A percentile compares a stretch with the other conserved stretches of the same genome.
phyloP scores from a whole-genome alignment of 768 basidiomycete genomes.

The Auricularia sp. region DNA sequence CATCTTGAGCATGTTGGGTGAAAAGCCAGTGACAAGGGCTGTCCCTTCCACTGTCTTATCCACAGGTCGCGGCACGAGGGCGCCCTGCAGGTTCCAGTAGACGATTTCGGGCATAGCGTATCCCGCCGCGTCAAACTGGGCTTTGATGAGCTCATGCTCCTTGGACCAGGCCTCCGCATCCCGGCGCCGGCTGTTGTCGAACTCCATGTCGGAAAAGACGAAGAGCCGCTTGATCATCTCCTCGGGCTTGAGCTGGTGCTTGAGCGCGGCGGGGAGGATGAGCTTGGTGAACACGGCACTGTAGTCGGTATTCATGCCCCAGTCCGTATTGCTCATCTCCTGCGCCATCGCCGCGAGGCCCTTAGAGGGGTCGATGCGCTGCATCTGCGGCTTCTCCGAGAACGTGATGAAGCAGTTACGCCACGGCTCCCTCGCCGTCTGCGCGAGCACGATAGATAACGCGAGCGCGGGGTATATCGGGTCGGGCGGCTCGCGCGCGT shows the following conservation, averaged over 20 bases:
- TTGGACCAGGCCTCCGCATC: conserved; percentile 40
- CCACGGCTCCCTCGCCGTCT: conserved; percentile 56
- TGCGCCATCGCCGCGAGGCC: conserved; percentile 30
- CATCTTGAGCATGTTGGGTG: conserved; percentile 57
- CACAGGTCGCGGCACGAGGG: conserved; percentile 34
- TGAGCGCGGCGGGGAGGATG: conserved; percentile 49
- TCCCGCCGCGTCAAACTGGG: conserved; percentile 48
- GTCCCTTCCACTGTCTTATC: conserved; percentile 47
- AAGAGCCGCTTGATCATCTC: conserved; percentile 72
- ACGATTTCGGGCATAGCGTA: conserved; percentile 68
- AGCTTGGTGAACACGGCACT: conserved; percentile 52
- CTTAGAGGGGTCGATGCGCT: conserved; percentile 34
- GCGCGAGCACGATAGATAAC: conserved; percentile 55
- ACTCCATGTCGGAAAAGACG: conserved; percentile 75
- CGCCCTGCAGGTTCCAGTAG: conserved; percentile 50
- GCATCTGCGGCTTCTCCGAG: conserved; percentile 39
- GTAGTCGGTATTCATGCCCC: conserved; percentile 56
- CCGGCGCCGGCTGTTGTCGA: conserved; percentile 32
- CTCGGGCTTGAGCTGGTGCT: conserved; percentile 47
- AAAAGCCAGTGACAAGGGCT: conserved; percentile 62
- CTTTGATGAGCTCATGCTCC: conserved; percentile 47
- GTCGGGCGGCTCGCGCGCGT: neutral
- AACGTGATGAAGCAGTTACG: conserved; percentile 61
- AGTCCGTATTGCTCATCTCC: conserved; percentile 27
- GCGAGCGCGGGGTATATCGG: conserved; percentile 58